These are phyloP conservation scores for Aspergillus carbonarius DNA, from an alignment of 2,329 filamentous ascomycete genomes.

Conservation along the genomic window DNA sequence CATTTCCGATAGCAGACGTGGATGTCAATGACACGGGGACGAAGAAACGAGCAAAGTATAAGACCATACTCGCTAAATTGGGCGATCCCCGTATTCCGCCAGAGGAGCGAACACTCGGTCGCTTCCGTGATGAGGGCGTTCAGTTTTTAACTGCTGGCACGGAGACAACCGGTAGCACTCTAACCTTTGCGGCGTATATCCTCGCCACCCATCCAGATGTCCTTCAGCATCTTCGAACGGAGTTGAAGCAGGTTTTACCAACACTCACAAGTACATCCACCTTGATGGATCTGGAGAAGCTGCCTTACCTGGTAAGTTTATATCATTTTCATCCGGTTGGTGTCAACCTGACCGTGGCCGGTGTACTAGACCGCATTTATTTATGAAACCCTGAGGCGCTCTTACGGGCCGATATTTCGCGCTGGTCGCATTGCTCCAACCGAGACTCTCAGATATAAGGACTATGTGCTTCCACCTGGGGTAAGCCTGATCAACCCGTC, in stretches of 20 bases:
- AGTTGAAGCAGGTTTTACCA: slow-evolving; percentile 30
- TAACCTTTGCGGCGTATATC: slow-evolving; percentile 30
- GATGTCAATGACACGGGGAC: neutral
- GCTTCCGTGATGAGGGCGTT: slow-evolving; percentile 34
- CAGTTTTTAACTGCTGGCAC: slow-evolving; percentile 41
- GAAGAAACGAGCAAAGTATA: neutral
- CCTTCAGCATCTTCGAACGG: slow-evolving; percentile 22
- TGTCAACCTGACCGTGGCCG: neutral
- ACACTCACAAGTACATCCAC: slow-evolving; percentile 21
- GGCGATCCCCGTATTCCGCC: slow-evolving; percentile 7
- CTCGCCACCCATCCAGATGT: slow-evolving; percentile 20
- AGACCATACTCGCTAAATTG: slow-evolving; percentile 11
- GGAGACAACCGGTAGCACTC: slow-evolving; percentile 36
- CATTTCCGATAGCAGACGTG: neutral
- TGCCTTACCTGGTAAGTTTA: slow-evolving; percentile 39
- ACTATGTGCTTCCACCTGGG: slow-evolving; percentile 30
- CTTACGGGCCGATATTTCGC: slow-evolving; percentile 37
- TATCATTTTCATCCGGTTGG: no score
- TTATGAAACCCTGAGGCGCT: slow-evolving; percentile 37
- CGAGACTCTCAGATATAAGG: slow-evolving; percentile 29
- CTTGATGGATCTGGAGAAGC: slow-evolving; percentile 36
- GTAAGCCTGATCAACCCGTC: slow-evolving; percentile 12
- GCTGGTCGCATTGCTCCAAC: slow-evolving; percentile 27
- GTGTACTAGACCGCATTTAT: slow-evolving; percentile 8
- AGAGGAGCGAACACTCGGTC: neutral